A percentile compares a stretch with the other conserved stretches of the same genome.
phyloP scores from a whole-genome alignment of 2,329 filamentous ascomycete species.

The Magnaporthiopsis incrustans region DNA sequence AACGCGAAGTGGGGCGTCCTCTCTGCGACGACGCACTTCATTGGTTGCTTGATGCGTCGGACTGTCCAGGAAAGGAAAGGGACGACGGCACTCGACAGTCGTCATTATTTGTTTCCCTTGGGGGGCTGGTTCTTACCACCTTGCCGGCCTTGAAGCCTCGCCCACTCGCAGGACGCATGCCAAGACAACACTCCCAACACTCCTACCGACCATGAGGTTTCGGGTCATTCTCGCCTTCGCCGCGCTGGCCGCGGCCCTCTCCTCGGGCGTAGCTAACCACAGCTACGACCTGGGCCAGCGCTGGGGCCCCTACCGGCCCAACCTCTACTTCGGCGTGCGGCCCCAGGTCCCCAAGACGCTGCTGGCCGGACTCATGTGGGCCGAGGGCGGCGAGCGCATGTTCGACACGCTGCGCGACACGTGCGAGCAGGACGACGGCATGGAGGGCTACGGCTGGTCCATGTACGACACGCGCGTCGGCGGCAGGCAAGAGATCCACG shows the following conservation, averaged over 20 bases:
- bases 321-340: constrained; percentile 86
- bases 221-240: background rate
- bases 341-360: constrained; percentile 75
- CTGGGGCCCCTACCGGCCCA: constrained; percentile 89
- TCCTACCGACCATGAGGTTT: background rate
- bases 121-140: too few relatives aligned
- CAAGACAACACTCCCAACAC: too few relatives aligned
- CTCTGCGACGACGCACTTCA: background rate
- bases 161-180: too few relatives aligned
- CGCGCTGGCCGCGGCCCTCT: background rate
- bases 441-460: constrained; percentile 65
- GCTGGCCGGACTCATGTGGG: constrained; percentile 76
- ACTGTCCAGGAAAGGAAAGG: too few relatives aligned
- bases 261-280: background rate
- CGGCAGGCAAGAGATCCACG: constrained; percentile 57
- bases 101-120: too few relatives aligned
- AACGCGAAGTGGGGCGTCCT: background rate
- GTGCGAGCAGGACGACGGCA: constrained; percentile 61
- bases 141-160: too few relatives aligned
- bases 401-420: constrained; percentile 41
- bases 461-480: constrained; percentile 60
- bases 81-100: too few relatives aligned
- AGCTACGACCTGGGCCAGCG: constrained; percentile 12
- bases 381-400: constrained; percentile 45
- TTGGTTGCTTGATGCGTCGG: background rate